A percentile compares a stretch with the other conserved stretches of the same genome.
phyloP scores from a whole-genome alignment of 805 yeast genomes.

The Saccharomyces jurei region DNA sequence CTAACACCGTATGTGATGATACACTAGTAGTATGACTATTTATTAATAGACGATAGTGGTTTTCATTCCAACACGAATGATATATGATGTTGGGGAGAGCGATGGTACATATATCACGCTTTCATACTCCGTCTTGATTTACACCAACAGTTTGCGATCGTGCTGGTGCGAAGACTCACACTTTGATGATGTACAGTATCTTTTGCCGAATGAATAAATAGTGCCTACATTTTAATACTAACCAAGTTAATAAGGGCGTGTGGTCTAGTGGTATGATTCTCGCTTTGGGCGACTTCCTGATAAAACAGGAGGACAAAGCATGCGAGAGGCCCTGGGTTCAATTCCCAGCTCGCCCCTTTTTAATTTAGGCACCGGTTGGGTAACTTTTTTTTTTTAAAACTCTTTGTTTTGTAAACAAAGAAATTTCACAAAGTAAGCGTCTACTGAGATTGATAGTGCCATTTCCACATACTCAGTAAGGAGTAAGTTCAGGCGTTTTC shows the following conservation, averaged over 20 bases:
- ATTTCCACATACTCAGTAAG: neutral
- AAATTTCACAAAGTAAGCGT: neutral
- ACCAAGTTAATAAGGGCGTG: conserved; percentile 30
- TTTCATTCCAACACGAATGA: no score
- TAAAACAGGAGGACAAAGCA: conserved; percentile 4
- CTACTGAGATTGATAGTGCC: neutral
- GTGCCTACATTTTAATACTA: no score
- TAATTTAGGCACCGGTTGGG: neutral
- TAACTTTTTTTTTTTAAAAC: neutral
- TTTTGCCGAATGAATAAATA: no score
- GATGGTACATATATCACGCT: no score
- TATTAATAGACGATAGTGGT: no score
- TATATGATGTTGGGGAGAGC: no score
- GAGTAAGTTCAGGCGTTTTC: neutral
- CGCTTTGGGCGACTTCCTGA: conserved; percentile 27
- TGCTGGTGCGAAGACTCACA: no score
- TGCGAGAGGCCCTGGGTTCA: conserved; percentile 53
- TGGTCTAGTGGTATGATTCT: conserved; percentile 36
- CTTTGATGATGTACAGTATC: no score
- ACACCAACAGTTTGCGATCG: no score
- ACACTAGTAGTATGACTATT: no score
- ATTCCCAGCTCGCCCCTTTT: conserved; percentile 37
- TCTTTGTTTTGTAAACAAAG: neutral
- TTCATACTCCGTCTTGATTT: no score
- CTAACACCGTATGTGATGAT: no score